These are phyloP conservation scores for Fragosphaeria purpurea DNA, from an alignment of 2,329 filamentous ascomycete species.

Conservation along the genomic window DNA sequence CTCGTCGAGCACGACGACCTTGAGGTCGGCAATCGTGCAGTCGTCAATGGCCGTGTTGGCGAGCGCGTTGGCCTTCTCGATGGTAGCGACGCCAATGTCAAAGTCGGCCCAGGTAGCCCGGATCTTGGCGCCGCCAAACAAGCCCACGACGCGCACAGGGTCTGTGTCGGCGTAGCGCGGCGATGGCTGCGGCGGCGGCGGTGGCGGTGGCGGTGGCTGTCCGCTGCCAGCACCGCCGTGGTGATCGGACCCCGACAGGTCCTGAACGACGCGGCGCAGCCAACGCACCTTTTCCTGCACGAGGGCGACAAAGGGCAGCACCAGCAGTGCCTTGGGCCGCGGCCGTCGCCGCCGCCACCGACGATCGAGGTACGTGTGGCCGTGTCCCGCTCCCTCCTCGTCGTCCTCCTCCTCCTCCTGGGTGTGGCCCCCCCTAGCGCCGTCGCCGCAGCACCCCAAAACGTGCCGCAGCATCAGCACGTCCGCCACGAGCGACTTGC, in stretches of 20 bases:
- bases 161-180: constrained; percentile 33
- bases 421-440: too few species aligned
- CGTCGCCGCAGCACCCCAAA: constrained; percentile 29
- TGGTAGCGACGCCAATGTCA: constrained; percentile 69
- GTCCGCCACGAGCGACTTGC: constrained; percentile 65
- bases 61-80: constrained; percentile 72
- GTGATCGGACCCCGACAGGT: constrained; percentile 28
- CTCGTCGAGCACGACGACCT: constrained; percentile 63
- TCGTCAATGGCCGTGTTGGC: constrained; percentile 67
- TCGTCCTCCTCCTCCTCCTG: constrained; percentile 10
- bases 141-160: constrained; percentile 56
- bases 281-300: constrained; percentile 72
- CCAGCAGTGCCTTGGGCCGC: constrained; percentile 54
- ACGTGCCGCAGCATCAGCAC: constrained; percentile 65
- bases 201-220: constrained; percentile 33
- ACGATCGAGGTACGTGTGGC: not conserved
- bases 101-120: constrained; percentile 61
- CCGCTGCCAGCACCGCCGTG: too few species aligned
- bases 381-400: constrained; percentile 10
- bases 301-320: constrained; percentile 68
- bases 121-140: constrained; percentile 64
- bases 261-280: constrained; percentile 57
- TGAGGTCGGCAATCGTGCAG: constrained; percentile 52
- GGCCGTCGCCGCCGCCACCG: constrained; percentile 19
- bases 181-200: too few species aligned